Conservation (phyloP, 1,139 yeast species). For the Kodamaea anthophila region DNA sequence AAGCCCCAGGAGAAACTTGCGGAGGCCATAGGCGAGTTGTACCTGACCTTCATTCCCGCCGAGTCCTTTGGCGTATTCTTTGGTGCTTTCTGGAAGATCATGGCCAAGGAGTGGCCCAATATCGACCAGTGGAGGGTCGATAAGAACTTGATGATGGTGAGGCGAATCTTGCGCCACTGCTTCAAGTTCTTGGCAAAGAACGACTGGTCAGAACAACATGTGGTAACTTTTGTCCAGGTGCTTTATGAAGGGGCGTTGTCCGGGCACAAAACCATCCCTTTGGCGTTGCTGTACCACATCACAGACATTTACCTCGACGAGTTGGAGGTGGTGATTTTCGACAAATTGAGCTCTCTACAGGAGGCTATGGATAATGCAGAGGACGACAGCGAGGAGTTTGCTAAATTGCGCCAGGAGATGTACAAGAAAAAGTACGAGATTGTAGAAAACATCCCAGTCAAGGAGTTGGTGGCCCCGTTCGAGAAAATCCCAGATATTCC, state of each 20-base stretch:
- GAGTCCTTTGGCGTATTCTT: slow-evolving; percentile 46
- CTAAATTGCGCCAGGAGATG: slow-evolving; percentile 22
- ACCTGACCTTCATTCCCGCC: slow-evolving; percentile 39
- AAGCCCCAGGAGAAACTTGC: slow-evolving; percentile 86
- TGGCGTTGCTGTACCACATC: slow-evolving; percentile 79
- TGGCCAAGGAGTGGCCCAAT: slow-evolving; percentile 76
- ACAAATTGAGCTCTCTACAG: slow-evolving; percentile 32
- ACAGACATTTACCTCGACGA: slow-evolving; percentile 84
- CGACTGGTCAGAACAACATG: slow-evolving; percentile 50
- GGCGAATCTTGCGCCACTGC: slow-evolving; percentile 68
- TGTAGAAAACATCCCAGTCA: slow-evolving; percentile 48
- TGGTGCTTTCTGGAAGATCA: slow-evolving; percentile 76
- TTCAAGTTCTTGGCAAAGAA: slow-evolving; percentile 49
- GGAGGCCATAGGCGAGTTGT: slow-evolving; percentile 60
- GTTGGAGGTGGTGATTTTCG: slow-evolving; percentile 59
- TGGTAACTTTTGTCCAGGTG: slow-evolving; percentile 41
- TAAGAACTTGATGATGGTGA: slow-evolving; percentile 73
- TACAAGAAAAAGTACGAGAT: slow-evolving; percentile 22
- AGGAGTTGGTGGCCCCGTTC: slow-evolving; percentile 53
- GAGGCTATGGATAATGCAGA: slow-evolving; percentile 35
- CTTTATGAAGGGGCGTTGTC: slow-evolving; percentile 38
- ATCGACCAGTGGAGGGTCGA: slow-evolving; percentile 86
- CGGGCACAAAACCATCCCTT: slow-evolving; percentile 56
- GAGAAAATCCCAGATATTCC: slow-evolving; percentile 43
- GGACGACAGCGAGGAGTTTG: slow-evolving; percentile 22